Evolutionary conservation across 192 early-diverging fungal species (phyloP).

Genomic region (Radiomyces spectabilis): DNA sequence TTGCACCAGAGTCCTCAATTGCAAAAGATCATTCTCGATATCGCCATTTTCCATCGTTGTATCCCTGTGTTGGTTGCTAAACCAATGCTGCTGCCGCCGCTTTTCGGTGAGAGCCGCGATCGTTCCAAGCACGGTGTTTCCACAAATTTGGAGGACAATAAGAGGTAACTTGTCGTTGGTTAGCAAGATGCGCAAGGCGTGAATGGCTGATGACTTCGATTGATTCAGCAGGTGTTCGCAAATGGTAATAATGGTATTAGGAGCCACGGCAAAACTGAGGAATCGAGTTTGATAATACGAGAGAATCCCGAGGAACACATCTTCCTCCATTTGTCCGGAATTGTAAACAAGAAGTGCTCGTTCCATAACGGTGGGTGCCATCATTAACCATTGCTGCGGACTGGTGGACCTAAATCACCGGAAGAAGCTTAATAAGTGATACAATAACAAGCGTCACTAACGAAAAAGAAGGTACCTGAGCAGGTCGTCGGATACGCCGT

Average conservation of each 20-base stretch:
- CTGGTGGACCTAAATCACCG: not conserved
- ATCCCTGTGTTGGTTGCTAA: too few species aligned
- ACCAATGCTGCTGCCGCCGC: too few species aligned
- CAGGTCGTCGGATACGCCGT: conserved; percentile 25
- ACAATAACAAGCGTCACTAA: too few species aligned
- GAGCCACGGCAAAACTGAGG: conserved; percentile 17
- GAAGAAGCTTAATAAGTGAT: not conserved
- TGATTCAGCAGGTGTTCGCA: conserved; percentile 20
- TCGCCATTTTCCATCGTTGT: too few species aligned
- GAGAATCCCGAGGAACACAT: conserved; percentile 13
- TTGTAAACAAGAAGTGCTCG: conserved; percentile 13
- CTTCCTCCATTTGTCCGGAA: conserved; percentile 8
- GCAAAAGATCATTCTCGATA: too few species aligned
- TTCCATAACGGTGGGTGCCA: conserved; percentile 20
- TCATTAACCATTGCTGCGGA: conserved; percentile 13
- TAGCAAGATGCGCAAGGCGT: not conserved
- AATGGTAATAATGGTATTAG: conserved; percentile 8
- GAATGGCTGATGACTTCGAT: not conserved
- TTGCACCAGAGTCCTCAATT: too few species aligned
- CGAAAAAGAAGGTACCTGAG: conserved; percentile 8
- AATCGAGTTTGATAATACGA: conserved; percentile 22
- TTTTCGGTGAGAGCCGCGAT: conserved; percentile 3
- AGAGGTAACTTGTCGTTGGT: not conserved
- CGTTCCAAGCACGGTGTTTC: not conserved
- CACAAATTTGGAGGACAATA: conserved; percentile 1